phyloP scores from a whole-genome alignment of 192 early-diverging fungal genomes.

The Linnemannia elongata region DNA sequence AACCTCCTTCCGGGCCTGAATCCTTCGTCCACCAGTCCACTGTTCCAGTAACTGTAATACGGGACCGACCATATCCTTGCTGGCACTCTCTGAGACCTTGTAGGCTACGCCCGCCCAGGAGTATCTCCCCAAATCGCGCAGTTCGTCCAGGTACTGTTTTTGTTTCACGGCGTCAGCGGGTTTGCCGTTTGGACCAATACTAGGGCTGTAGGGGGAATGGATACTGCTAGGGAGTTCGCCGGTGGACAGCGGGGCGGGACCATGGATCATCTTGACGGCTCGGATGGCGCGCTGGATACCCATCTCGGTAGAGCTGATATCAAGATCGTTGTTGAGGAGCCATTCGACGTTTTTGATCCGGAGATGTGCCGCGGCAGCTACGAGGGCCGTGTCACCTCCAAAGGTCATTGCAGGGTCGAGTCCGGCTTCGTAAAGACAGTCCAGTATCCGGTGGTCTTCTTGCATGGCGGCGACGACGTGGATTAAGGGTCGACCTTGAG shows the following conservation, averaged over 20 bases:
- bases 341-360: slow-evolving; percentile 50
- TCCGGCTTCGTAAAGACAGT: slow-evolving; percentile 50
- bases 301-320: slow-evolving; percentile 27
- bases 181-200: neutral
- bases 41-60: slow-evolving; percentile 42
- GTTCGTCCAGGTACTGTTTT: slow-evolving; percentile 15
- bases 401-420: slow-evolving; percentile 42
- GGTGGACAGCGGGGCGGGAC: neutral
- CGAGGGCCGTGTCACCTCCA: slow-evolving; percentile 40
- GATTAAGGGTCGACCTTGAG: slow-evolving; percentile 34
- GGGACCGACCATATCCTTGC: slow-evolving; percentile 43
- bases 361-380: slow-evolving; percentile 41
- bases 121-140: slow-evolving; percentile 42
- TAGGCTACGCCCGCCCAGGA: slow-evolving; percentile 46
- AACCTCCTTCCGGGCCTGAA: slow-evolving; percentile 24
- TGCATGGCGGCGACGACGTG: slow-evolving; percentile 56
- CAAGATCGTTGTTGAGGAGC: slow-evolving; percentile 50
- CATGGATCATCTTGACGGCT: slow-evolving; percentile 29
- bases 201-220: neutral
- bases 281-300: slow-evolving; percentile 25
- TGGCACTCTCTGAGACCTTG: neutral
- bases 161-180: neutral
- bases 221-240: slow-evolving; percentile 6
- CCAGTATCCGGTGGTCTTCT: slow-evolving; percentile 49
- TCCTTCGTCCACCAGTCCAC: slow-evolving; percentile 30